Conservation (phyloP, 2,329 filamentous ascomycete genomes). For the Aureobasidium subglaciale region DNA sequence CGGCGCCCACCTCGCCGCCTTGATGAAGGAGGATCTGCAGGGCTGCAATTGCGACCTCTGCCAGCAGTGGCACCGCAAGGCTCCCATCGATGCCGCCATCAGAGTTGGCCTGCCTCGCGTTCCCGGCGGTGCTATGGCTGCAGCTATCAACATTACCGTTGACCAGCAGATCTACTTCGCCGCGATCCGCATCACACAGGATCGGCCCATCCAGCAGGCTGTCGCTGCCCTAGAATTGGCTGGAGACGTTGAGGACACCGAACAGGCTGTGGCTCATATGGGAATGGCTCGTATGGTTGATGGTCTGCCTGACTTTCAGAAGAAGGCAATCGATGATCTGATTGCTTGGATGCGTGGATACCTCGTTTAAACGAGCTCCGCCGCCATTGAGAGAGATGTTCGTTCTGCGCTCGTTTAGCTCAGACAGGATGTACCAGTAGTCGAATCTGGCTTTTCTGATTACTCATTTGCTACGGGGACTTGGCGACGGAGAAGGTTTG, state of each 20-base stretch:
- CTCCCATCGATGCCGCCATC: background rate
- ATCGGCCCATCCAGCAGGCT: too few relatives aligned
- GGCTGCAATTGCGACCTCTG: background rate
- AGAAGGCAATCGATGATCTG: background rate
- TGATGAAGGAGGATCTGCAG: background rate
- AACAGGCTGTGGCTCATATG: background rate
- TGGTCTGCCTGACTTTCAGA: background rate
- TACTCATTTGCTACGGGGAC: too few relatives aligned
- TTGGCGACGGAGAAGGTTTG: background rate
- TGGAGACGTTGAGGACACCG: background rate
- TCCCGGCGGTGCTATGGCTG: background rate
- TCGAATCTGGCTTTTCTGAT: too few relatives aligned
- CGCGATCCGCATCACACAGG: too few relatives aligned
- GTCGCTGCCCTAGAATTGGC: too few relatives aligned
- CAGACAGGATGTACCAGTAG: too few relatives aligned
- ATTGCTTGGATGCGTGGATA: too few relatives aligned
- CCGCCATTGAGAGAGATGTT: too few relatives aligned
- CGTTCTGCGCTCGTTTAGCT: too few relatives aligned
- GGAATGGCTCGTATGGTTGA: background rate
- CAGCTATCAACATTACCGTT: background rate
- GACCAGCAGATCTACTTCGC: background rate
- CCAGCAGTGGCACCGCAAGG: background rate
- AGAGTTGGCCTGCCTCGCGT: background rate
- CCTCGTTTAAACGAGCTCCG: too few relatives aligned
- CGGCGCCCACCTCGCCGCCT: background rate